Evolutionary conservation across 1,284 basidiomycete species (phyloP).

Genomic region (Sporisorium exsertum): DNA sequence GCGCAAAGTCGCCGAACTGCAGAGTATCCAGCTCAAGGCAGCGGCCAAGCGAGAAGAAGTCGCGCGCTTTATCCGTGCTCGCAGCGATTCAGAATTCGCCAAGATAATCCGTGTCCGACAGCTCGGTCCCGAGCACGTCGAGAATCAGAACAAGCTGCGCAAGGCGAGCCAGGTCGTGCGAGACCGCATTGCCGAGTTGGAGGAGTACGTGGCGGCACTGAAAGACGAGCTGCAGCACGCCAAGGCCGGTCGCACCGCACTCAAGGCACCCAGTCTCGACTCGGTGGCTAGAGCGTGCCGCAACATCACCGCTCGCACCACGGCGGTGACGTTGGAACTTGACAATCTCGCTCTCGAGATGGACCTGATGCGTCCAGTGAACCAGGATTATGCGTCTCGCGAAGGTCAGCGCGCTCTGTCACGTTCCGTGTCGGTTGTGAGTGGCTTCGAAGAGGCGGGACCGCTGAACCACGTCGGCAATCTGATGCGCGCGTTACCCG

Average conservation of each 20-base stretch:
- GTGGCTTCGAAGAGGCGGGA: constrained; percentile 21
- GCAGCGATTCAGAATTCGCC: constrained; percentile 80
- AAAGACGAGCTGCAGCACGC: constrained; percentile 79
- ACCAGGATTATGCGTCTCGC: constrained; percentile 10
- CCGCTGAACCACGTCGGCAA: constrained; percentile 25
- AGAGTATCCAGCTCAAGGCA: constrained; percentile 72
- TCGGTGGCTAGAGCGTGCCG: constrained; percentile 84
- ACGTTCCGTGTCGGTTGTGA: constrained; percentile 31
- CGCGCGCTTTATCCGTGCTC: constrained; percentile 78
- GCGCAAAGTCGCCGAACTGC: constrained; percentile 70
- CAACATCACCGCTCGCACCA: constrained; percentile 77
- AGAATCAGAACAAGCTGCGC: constrained; percentile 81
- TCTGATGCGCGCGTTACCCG: constrained; percentile 33
- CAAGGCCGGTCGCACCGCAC: constrained; percentile 75
- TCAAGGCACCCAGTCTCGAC: constrained; percentile 82
- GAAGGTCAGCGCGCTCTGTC: constrained; percentile 19
- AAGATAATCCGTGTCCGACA: constrained; percentile 82
- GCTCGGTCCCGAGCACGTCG: constrained; percentile 88
- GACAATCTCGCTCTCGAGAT: constrained; percentile 75
- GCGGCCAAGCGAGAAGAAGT: constrained; percentile 66
- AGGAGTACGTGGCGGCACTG: constrained; percentile 77
- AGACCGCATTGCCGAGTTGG: constrained; percentile 81
- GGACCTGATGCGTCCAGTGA: constrained; percentile 58
- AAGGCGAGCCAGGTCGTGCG: constrained; percentile 78
- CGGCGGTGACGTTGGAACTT: constrained; percentile 76